Conservation (phyloP, 495 filamentous ascomycete species). For the Cryomyces antarcticus region DNA sequence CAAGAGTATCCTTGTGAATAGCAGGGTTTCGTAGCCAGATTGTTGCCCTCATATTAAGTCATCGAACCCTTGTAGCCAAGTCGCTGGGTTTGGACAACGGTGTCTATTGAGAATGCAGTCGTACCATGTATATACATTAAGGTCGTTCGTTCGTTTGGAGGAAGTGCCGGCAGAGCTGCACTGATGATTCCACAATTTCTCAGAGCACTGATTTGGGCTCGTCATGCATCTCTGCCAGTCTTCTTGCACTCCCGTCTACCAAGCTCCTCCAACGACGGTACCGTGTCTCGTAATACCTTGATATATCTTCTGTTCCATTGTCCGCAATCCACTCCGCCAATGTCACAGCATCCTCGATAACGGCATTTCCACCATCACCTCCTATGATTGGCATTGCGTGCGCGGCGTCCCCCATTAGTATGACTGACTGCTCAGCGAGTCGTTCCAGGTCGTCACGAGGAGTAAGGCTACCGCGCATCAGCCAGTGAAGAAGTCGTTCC, state of each 20-base stretch:
- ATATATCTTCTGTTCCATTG: slow-evolving; percentile 2
- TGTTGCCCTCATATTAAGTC: too few species aligned
- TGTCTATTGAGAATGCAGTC: too few species aligned
- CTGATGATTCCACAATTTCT: too few species aligned
- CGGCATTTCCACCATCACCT: slow-evolving; percentile 22
- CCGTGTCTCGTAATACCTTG: slow-evolving; percentile 11
- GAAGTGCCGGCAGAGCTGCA: too few species aligned
- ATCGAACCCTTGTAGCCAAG: too few species aligned
- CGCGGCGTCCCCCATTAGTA: slow-evolving; percentile 21
- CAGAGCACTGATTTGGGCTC: background rate
- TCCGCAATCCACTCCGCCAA: slow-evolving; percentile 16
- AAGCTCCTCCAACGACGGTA: slow-evolving; percentile 12
- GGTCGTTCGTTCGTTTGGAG: too few species aligned
- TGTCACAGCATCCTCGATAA: slow-evolving; percentile 20
- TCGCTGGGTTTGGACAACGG: too few species aligned
- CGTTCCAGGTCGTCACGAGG: slow-evolving; percentile 5
- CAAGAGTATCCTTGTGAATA: too few species aligned
- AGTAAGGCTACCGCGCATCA: slow-evolving; percentile 20
- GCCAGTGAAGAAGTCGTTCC: slow-evolving; percentile 22
- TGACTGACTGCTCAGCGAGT: slow-evolving; percentile 10
- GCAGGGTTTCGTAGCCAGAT: too few species aligned
- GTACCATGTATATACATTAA: too few species aligned
- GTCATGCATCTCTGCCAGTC: slow-evolving; percentile 7
- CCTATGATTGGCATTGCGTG: slow-evolving; percentile 23
- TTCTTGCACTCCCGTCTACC: slow-evolving; percentile 11